Evolutionary conservation across 768 basidiomycete species (phyloP).

Genomic region (Rhodosporidiobolus sp.): DNA sequence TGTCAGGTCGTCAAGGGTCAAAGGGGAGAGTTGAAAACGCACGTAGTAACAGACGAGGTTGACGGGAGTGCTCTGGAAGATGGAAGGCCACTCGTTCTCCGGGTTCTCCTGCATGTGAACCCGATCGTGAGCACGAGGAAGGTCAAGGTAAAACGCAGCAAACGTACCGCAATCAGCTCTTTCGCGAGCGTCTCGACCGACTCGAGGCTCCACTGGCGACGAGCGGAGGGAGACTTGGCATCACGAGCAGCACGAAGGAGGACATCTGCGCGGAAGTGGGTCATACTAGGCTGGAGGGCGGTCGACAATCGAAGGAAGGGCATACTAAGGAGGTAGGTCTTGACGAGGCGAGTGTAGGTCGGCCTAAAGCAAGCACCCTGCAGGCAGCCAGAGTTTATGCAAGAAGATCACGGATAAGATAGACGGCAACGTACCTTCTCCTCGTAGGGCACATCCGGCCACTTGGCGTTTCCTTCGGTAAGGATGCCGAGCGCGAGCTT

Average conservation of each 20-base stretch:
- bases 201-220: neutral
- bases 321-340: neutral
- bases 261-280: neutral
- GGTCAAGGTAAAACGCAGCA: too few relatives aligned
- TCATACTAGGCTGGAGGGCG: too few relatives aligned
- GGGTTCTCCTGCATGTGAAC: neutral
- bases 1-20: neutral
- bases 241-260: neutral
- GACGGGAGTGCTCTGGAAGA: too few relatives aligned
- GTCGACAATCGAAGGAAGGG: neutral
- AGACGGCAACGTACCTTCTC: neutral
- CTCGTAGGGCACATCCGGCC: neutral
- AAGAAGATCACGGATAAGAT: too few relatives aligned
- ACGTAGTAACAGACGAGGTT: neutral
- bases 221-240: neutral
- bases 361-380: neutral
- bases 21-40: neutral
- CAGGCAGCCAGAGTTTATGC: neutral
- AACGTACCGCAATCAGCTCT: neutral
- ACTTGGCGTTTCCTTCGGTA: neutral
- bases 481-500: constrained; percentile 1
- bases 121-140: too few relatives aligned
- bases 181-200: constrained; percentile 7
- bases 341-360: neutral
- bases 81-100: neutral